These are phyloP conservation scores for Phyllosticta citribraziliensis DNA, from an alignment of 2,329 filamentous ascomycete genomes.

Conservation along the genomic window DNA sequence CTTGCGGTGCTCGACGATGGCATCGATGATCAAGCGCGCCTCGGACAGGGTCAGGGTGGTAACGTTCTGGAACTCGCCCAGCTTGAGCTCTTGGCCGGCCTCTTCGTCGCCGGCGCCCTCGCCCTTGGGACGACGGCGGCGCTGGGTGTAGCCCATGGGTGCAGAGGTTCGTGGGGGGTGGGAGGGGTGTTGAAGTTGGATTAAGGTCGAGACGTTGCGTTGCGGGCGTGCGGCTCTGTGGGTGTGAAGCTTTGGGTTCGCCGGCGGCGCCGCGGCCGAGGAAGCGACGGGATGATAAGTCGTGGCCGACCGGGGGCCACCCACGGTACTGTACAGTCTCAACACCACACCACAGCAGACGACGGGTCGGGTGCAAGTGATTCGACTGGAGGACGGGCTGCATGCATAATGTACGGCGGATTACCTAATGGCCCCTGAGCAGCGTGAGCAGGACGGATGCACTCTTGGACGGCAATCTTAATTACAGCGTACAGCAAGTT, in stretches of 20 bases:
- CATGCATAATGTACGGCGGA: no score
- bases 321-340: no score
- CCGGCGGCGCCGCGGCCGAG: neutral
- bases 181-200: neutral
- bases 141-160: slow-evolving; percentile 3
- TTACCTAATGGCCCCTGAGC: no score
- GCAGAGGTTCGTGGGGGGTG: neutral
- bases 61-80: slow-evolving; percentile 89
- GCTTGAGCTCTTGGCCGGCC: slow-evolving; percentile 67
- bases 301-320: neutral
- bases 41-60: slow-evolving; percentile 89
- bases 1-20: slow-evolving; percentile 70
- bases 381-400: no score
- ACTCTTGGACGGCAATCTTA: no score
- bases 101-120: slow-evolving; percentile 58
- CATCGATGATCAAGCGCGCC: slow-evolving; percentile 83
- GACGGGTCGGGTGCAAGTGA: no score
- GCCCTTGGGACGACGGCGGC: slow-evolving; percentile 14
- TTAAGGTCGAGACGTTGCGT: neutral
- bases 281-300: neutral
- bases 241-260: neutral
- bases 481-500: no score
- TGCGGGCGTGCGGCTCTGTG: neutral
- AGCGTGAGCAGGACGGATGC: no score
- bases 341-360: no score